Base-by-base conservation (phyloP, 345 rosid species). In the Dimocarpus longan region DNA sequence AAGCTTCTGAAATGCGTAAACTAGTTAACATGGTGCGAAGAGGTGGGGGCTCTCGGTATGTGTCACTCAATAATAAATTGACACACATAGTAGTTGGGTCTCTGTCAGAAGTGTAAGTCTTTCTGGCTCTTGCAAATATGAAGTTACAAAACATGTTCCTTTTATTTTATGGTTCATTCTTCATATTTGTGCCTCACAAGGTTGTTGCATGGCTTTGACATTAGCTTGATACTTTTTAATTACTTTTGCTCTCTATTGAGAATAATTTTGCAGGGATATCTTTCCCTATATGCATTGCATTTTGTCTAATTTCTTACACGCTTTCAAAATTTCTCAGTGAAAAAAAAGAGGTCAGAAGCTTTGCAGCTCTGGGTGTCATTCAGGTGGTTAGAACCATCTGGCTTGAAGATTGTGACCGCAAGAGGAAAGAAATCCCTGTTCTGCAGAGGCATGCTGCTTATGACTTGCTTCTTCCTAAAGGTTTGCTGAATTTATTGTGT, bases 391-490 rank as follows among this genome's bases (percentile, higher is more conserved):
- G 86, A 82, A 80, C 87, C 75, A 85, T 80, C 67, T 96, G 99
- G 99, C 97, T 96, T 83, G 94, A 94, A 87, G 99, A 94, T 76
- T 94, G 99, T 85, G 86, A 85, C 80, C 86, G 84, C 71, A 89
- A 87, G 86, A 90, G 83, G 89, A 92, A 85, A 85, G 97, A 94
- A 88, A 63, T 93, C n/a, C 90, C 90, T 82, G 86, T 94, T 79
- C 82, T 77, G 42, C 83, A 64, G 57, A 85, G 83, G 82, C 97
- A 96, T 87, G 59, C 86, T 78, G 99, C 98, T 32, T 75, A 84
- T 81, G 90, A 90, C 79, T 79, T 94, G 75, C 91, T 94, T 77
- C 88, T 88, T 82, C 97, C 97, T 40, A 93, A 90, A 93, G 97
- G 99, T 93, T 84, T 87, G 84, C 56, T 63, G 71, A 72, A 59